Evolutionary conservation across 1,284 basidiomycete species (phyloP), one percentile per base, ranked within the genome.

Genomic region (Sphagnurus paluster): DNA sequence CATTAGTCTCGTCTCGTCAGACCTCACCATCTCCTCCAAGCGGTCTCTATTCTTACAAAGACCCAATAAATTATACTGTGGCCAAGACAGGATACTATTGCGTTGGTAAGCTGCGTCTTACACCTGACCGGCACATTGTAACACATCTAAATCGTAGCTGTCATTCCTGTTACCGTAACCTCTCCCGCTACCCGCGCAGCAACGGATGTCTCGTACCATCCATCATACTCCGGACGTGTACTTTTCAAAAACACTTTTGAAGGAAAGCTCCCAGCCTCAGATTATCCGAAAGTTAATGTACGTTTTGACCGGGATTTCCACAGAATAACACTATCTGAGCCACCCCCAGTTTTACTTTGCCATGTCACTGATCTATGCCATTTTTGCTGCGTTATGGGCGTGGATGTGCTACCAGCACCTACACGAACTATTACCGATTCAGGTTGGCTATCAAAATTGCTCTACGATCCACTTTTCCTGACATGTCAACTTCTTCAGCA

Each of bases 211-310:
- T 71, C 78, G 20, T 79, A 71, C 34, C 92, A 95, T 60, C 86
- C 92, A n/a, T 74, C 76, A 16, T 99, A 95, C 68, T 73, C 75
- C 6, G 96, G 93, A 21, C 69, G 76, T 21, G 87, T 98, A 34
- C 71, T 87, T 36, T 99, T 98, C 76, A 79, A 80, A 57, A 98
- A 98, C 66, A 83, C 77, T 2, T 98, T 98, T 64, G 71, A 88
- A 29, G 96, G 96, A 28, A 82, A 91, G 64, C 76, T 99, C 14
- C 82, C 96, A 3, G 94, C 95, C 3, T 81, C 90, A 2, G 96
- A 99, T 65, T 97, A 98, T 64, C 96, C 96, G n/a, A 99, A 99
- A 80, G 90, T 98, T 60, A 87, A 82, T 52, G 93, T 96, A 64
- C 62, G 89, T 30, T 23, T 33, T 38, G 2, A 29, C 29, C 39